These are phyloP conservation scores for Pyrenula massariospora DNA, from an alignment of 495 filamentous ascomycete genomes.

Conservation along the genomic window DNA sequence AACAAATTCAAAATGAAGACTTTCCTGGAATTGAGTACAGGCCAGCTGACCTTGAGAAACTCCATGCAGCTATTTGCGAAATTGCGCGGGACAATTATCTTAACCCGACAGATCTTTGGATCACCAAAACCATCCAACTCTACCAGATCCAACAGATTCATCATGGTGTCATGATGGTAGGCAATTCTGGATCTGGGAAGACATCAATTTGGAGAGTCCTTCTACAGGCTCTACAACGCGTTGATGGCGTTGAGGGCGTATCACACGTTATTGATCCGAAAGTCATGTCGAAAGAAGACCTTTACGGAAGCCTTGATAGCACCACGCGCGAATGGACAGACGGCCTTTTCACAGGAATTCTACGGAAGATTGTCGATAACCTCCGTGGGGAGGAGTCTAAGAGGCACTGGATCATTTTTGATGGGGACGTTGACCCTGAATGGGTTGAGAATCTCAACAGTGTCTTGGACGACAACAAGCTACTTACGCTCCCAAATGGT, in stretches of 20 bases:
- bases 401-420: slow-evolving; percentile 98
- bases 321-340: slow-evolving; percentile 98
- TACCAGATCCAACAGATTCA: slow-evolving; percentile 97
- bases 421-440: slow-evolving; percentile 96
- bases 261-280: slow-evolving; percentile 98
- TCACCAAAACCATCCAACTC: slow-evolving; percentile 89
- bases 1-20: slow-evolving; percentile 66
- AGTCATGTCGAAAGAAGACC: slow-evolving; percentile 97
- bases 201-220: slow-evolving; percentile 89
- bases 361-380: slow-evolving; percentile 97
- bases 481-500: slow-evolving; percentile 91
- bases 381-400: slow-evolving; percentile 92
- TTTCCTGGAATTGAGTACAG: slow-evolving; percentile 93
- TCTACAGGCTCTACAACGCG: slow-evolving; percentile 81
- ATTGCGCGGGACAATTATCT: slow-evolving; percentile 73
- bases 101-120: slow-evolving; percentile 86
- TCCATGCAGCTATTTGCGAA: slow-evolving; percentile 69
- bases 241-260: slow-evolving; percentile 85
- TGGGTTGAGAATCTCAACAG: slow-evolving; percentile 99
- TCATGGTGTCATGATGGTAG: slow-evolving; percentile 99
- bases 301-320: slow-evolving; percentile 91
- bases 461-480: slow-evolving; percentile 96
- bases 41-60: slow-evolving; percentile 67
- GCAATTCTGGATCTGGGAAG: slow-evolving; percentile 88
- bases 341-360: slow-evolving; percentile 92